These are phyloP conservation scores for Aspergillus nanangensis DNA, from an alignment of 495 filamentous ascomycete species.

Conservation along the genomic window DNA sequence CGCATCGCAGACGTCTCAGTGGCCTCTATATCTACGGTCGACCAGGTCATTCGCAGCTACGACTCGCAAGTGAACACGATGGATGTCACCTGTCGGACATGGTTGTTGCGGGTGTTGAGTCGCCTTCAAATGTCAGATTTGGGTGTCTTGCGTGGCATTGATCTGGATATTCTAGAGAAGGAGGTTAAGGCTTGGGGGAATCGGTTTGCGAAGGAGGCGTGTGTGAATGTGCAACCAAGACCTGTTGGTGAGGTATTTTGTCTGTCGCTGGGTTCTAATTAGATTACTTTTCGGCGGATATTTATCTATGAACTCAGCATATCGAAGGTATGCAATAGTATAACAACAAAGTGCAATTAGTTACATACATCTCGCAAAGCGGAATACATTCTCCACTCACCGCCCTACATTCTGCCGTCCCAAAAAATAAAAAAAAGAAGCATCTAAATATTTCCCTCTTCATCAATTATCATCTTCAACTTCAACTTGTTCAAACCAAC, in stretches of 20 bases:
- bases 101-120: slow-evolving; percentile 3
- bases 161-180: slow-evolving; percentile 2
- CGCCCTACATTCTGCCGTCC: neutral
- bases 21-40: neutral
- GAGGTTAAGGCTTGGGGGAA: slow-evolving; percentile 7
- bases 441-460: too few relatives aligned
- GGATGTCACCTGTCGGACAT: slow-evolving; percentile 7
- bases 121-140: too few relatives aligned
- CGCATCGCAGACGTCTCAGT: slow-evolving; percentile 7
- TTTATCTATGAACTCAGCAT: too few relatives aligned
- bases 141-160: neutral
- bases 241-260: slow-evolving; percentile 1
- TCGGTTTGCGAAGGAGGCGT: slow-evolving; percentile 1
- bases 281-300: too few relatives aligned
- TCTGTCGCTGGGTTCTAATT: neutral
- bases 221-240: slow-evolving; percentile 9
- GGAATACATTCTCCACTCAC: neutral
- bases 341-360: too few relatives aligned
- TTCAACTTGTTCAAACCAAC: too few relatives aligned
- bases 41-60: slow-evolving; percentile 3
- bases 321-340: too few relatives aligned
- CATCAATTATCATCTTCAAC: too few relatives aligned
- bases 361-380: too few relatives aligned
- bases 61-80: slow-evolving; percentile 1
- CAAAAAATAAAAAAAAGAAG: neutral